These are phyloP conservation scores for Dactylellina parvicollis DNA, from an alignment of 2,329 filamentous ascomycete species.

Conservation along the genomic window DNA sequence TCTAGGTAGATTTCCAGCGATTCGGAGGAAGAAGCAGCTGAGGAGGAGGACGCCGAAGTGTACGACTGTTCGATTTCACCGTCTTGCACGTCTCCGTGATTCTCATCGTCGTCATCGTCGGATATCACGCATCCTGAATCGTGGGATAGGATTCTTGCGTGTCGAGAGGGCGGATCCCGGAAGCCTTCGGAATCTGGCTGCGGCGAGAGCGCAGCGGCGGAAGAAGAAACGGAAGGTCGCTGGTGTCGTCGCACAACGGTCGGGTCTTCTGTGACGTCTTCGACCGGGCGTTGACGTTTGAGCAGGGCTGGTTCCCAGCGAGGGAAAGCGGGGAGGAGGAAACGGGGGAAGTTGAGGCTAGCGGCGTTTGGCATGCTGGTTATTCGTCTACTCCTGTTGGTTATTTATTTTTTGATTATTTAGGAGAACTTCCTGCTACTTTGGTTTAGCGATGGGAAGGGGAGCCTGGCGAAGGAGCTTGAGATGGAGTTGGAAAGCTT, in stretches of 20 bases:
- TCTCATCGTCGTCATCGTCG: constrained; percentile 28
- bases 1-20: constrained; percentile 45
- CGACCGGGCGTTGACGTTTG: constrained; percentile 39
- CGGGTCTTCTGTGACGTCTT: constrained; percentile 39
- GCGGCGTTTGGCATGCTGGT: constrained; percentile 14
- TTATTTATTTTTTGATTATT: too few species aligned
- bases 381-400: not conserved
- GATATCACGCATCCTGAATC: constrained; percentile 45
- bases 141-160: constrained; percentile 30
- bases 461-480: not conserved
- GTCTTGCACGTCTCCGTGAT: constrained; percentile 1
- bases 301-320: constrained; percentile 41
- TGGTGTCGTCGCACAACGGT: not conserved
- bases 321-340: constrained; percentile 51
- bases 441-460: constrained; percentile 4
- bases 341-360: constrained; percentile 49
- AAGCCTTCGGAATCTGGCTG: not conserved
- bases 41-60: constrained; percentile 31
- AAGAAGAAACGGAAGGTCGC: not conserved
- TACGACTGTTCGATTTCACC: constrained; percentile 30
- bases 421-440: not conserved
- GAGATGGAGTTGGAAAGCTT: not conserved
- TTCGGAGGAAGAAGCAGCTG: constrained; percentile 14
- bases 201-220: not conserved
- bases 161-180: constrained; percentile 5